Conservation (phyloP, 495 filamentous ascomycete species). For the Podospora didyma region DNA sequence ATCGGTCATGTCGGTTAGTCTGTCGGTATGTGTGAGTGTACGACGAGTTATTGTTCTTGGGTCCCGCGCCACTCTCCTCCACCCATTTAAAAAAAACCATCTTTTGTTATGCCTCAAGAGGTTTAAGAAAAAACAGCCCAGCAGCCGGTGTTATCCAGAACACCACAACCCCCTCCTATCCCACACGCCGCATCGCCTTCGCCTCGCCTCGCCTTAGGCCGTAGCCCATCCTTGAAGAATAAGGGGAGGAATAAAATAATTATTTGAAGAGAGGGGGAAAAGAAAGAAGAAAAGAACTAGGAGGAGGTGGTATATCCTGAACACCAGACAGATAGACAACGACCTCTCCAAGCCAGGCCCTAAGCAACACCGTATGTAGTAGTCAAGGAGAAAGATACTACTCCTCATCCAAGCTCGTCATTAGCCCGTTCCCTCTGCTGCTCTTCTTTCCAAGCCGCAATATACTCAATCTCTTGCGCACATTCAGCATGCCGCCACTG, state of each 20-base stretch:
- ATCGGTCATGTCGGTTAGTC: too few relatives aligned
- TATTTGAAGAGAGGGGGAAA: background rate
- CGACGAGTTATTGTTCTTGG: too few relatives aligned
- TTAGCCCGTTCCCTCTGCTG: constrained; percentile 49
- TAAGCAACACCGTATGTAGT: background rate
- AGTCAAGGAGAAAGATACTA: background rate
- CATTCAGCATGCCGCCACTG: constrained; percentile 29
- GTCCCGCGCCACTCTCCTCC: too few relatives aligned
- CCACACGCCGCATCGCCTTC: background rate
- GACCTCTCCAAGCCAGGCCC: background rate
- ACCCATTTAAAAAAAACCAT: too few relatives aligned
- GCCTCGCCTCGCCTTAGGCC: too few relatives aligned
- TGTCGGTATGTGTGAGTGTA: too few relatives aligned
- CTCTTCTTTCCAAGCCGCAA: constrained; percentile 62
- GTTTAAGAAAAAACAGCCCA: too few relatives aligned
- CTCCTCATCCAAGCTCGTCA: constrained; percentile 44
- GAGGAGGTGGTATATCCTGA: constrained; percentile 9
- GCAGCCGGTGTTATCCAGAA: constrained; percentile 1
- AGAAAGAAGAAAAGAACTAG: constrained; percentile 1
- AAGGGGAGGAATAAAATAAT: background rate
- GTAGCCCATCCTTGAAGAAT: background rate
- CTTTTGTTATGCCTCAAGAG: too few relatives aligned
- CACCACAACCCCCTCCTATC: background rate
- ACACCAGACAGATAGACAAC: background rate
- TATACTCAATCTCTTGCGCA: constrained; percentile 67